Evolutionary conservation across 2,329 filamentous ascomycete species (phyloP), one percentile per base, ranked within the genome.

Genomic region (Xylariaceae sp.): DNA sequence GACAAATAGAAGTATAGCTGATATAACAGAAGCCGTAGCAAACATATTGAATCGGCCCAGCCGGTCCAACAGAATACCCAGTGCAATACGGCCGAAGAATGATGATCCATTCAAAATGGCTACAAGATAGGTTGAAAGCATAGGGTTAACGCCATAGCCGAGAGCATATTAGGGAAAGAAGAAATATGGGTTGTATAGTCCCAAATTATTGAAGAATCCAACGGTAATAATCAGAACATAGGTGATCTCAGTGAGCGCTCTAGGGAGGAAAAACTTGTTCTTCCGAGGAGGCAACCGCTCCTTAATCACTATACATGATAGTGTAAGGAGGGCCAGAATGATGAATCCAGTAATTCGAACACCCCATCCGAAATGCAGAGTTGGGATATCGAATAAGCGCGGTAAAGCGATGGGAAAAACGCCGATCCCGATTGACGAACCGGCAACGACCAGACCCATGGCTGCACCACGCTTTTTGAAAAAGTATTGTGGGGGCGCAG

Each of bases 391-490:
- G 16, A 35, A 23, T 7, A 72, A 52, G 2, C 58, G 61, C 2
- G 47, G 59, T 3, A 70, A 54, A 61, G 71, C 67, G 47, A 72
- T 67, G 21, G 69, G 69, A 40, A 70, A 65, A 21, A 72, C 56
- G 23, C 69, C 60, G 1, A 68, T 68, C 5, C 69, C 68, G 2
- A 71, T 47, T 20, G 50, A 57, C 5, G 63, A 62, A 4, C 62
- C 64, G 6, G 57, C 52, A 21, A 55, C 48, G 43, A 54, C 43
- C 25, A 64, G 44, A 4, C 64, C 63, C 25, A 61, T 57, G 27
- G 59, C 60, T 3, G 54, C 36, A 17, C 53, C 60, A 5, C 62
- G 56, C 7, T 53, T 54, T 4, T 49, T 42, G 3, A 23, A 33
- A 16, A 48, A 48, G 20, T 43, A 43, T 32, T 27, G 32, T 3